Base-by-base conservation (phyloP, 164 flowering plant species). In the Vitis rupestris region DNA sequence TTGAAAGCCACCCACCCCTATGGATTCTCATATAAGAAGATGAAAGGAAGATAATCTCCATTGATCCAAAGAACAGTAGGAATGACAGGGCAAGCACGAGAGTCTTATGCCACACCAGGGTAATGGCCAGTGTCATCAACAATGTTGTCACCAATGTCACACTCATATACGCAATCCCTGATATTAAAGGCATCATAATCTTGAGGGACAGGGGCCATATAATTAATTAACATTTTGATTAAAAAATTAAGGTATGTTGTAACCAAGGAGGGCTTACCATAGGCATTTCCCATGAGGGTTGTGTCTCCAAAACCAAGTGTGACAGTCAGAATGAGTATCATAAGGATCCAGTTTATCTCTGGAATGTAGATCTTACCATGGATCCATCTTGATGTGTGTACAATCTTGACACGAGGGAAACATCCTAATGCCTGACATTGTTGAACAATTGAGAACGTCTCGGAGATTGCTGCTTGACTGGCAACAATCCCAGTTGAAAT, bases 321-420 rank as follows among this genome's bases (percentile, higher is more conserved):
- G 49, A 85, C 75, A 12, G 84, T 80, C 65, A 90, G 77, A 70
- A 80, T 74, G 59, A 88, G 83, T 65, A 87, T 64, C 91, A 90
- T 84, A 23, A 90, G 85, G 23, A 82, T 78, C 95, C 95, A 90
- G 75, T 90, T 90, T 61, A 90, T 81, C 76, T 90, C 95, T 16
- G 91, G 95, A 66, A 90, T 86, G 75, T 82, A 88, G 53, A 87
- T 79, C 74, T 82, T 86, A 53, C 88, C 90, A 74, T 63, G 72
- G 61, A 82, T 70, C 89, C 87, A 82, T 60, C 80, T 84, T 8
- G 85, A 73, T 11, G 83, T 83, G 69, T 81, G 89, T 23, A 88
- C 90, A 66, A 86, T 75, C 80, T 90, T 90, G 71, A 90, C 82
- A 15, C 90, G 91, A 12, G 96, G 96, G 68, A 90, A 87, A 71